Conservation (phyloP, 345 rosid species). For the Rhodomyrtus tomentosa region DNA sequence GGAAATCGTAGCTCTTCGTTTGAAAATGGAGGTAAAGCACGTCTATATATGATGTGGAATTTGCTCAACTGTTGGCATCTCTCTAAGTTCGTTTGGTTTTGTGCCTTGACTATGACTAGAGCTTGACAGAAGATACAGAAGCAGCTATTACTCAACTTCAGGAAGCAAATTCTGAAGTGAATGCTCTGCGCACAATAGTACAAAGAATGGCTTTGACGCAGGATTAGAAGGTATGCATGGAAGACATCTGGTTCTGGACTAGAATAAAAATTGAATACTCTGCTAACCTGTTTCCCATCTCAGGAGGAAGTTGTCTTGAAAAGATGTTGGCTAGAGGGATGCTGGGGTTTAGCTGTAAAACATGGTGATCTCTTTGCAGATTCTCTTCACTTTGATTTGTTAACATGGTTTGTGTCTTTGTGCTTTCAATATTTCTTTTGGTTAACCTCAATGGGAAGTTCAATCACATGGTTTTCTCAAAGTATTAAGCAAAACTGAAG, state of each 20-base stretch:
- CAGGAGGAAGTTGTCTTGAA: constrained; percentile 91
- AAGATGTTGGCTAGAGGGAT: constrained; percentile 96
- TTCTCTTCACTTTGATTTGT: not conserved
- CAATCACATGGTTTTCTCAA: not conserved
- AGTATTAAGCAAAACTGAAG: not conserved
- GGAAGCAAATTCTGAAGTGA: not conserved
- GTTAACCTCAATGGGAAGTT: not conserved
- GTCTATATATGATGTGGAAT: not conserved
- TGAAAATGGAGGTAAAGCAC: not conserved
- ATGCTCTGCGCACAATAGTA: not conserved
- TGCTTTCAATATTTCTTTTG: not conserved
- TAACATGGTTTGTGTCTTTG: not conserved
- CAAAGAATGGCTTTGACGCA: constrained; percentile 74
- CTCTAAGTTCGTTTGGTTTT: not conserved
- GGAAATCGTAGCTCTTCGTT: not conserved
- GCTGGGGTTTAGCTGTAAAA: constrained; percentile 68
- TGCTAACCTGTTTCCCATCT: not conserved
- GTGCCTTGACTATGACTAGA: not conserved
- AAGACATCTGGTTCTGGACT: not conserved
- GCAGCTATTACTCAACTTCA: not conserved
- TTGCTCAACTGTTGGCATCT: not conserved
- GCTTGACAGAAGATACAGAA: not conserved
- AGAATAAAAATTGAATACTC: not conserved
- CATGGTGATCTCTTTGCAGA: constrained; percentile 10
- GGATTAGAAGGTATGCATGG: constrained; percentile 35